Percentiles rank a stretch among this genome's conserved stretches.
These are phyloP conservation scores for Coprinopsis strossmayeri DNA, from an alignment of 768 basidiomycete genomes.

Conservation along the genomic window DNA sequence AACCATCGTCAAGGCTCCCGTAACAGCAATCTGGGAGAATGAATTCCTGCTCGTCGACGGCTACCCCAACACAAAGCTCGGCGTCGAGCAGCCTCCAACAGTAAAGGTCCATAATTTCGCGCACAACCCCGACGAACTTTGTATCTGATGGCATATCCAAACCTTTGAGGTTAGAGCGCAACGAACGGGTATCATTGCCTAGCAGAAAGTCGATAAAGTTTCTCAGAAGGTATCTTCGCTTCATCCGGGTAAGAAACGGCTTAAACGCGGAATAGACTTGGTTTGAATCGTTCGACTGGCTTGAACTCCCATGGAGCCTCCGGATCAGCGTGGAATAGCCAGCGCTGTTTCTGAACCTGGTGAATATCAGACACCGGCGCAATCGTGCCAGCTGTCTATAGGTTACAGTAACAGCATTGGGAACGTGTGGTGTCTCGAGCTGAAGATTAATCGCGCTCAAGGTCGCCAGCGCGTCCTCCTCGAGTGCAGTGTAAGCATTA, in stretches of 20 bases:
- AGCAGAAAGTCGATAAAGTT: constrained; percentile 27
- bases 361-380: constrained; percentile 45
- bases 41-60: constrained; percentile 47
- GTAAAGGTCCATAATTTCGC: constrained; percentile 31
- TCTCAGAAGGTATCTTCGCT: constrained; percentile 24
- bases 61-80: constrained; percentile 49
- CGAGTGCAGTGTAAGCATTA: constrained; percentile 34
- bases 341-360: constrained; percentile 51
- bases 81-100: constrained; percentile 44
- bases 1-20: constrained; percentile 45
- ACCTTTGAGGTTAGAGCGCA: background rate
- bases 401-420: background rate
- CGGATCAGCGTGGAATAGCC: constrained; percentile 25
- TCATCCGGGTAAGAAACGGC: constrained; percentile 24
- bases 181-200: constrained; percentile 1
- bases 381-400: constrained; percentile 28
- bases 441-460: background rate
- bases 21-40: constrained; percentile 49
- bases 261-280: constrained; percentile 23
- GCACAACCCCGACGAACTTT: constrained; percentile 20
- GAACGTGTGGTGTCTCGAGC: background rate
- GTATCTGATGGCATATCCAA: background rate
- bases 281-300: constrained; percentile 15
- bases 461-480: constrained; percentile 25
- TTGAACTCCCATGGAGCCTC: constrained; percentile 28